Evolutionary conservation across 2,329 filamentous ascomycete genomes (phyloP).

Genomic region (Fusarium xylarioides): DNA sequence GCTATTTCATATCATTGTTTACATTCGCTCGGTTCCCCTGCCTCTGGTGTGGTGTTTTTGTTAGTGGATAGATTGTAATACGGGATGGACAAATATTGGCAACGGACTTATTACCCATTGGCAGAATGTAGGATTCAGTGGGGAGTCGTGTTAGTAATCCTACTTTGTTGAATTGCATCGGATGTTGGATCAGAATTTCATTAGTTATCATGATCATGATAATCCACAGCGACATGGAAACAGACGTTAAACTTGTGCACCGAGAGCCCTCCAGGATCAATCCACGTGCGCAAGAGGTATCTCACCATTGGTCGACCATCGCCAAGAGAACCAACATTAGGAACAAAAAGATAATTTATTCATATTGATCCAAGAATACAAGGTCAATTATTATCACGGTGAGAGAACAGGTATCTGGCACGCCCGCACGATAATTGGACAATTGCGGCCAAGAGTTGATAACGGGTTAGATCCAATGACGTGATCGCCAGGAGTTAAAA

Average conservation of each 20-base stretch:
- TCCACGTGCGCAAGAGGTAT: fast-evolving
- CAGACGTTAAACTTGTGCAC: neutral
- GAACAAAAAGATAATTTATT: neutral
- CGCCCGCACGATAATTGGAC: neutral
- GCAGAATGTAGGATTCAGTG: too few relatives aligned
- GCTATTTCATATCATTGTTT: too few relatives aligned
- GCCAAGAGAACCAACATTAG: neutral
- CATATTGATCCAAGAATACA: neutral
- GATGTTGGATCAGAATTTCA: neutral
- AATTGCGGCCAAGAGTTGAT: neutral
- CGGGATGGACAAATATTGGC: too few relatives aligned
- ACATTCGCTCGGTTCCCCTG: too few relatives aligned
- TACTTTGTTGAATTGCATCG: neutral
- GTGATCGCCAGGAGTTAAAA: neutral
- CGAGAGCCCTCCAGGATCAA: neutral
- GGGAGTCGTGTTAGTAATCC: fast-evolving
- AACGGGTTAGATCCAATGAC: conserved; percentile 4
- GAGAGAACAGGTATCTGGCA: neutral
- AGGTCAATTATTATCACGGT: neutral
- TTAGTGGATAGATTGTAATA: too few relatives aligned
- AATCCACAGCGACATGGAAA: neutral
- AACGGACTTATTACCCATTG: too few relatives aligned
- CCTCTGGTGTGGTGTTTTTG: too few relatives aligned
- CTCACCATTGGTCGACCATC: neutral
- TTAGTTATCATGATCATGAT: neutral